These are phyloP conservation scores for Filobasidium floriforme DNA, from an alignment of 768 basidiomycete genomes.

Conservation along the genomic window DNA sequence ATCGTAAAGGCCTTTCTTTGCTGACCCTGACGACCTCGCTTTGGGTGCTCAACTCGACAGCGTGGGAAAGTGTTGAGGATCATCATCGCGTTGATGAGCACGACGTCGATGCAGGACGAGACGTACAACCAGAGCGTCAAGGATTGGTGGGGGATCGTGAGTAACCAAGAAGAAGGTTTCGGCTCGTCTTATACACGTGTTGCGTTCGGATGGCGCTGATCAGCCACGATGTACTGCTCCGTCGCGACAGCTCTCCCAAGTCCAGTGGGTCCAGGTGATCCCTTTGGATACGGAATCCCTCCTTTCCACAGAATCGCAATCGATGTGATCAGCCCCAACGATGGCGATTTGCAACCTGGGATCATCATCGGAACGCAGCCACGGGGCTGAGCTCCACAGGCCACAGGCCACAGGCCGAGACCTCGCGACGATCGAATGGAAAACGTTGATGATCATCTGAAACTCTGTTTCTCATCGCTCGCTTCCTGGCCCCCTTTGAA, in stretches of 20 bases:
- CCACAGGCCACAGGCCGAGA: no score
- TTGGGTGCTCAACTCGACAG: slow-evolving; percentile 2
- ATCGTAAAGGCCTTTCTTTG: no score
- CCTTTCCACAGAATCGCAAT: neutral
- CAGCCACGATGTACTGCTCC: no score
- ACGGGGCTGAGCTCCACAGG: no score
- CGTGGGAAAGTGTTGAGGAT: slow-evolving; percentile 34
- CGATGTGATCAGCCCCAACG: neutral
- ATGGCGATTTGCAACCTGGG: neutral
- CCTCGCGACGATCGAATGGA: no score
- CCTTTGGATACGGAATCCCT: slow-evolving; percentile 18
- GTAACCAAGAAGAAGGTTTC: slow-evolving; percentile 12
- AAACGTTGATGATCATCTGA: no score
- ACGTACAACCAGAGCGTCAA: slow-evolving; percentile 27
- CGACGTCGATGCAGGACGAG: slow-evolving; percentile 18
- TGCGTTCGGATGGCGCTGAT: neutral
- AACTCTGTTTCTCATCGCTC: no score
- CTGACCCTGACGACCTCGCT: neutral
- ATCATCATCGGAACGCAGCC: no score
- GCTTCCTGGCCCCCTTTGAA: no score
- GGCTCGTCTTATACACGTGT: slow-evolving; percentile 2
- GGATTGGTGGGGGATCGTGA: slow-evolving; percentile 39
- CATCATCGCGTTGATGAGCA: slow-evolving; percentile 29
- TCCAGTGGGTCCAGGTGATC: slow-evolving; percentile 35
- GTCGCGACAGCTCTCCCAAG: slow-evolving; percentile 29